Evolutionary conservation across 441 rosid genomes (phyloP), one percentile per base, ranked within the genome.

Genomic region (Heliophila coronopifolia): DNA sequence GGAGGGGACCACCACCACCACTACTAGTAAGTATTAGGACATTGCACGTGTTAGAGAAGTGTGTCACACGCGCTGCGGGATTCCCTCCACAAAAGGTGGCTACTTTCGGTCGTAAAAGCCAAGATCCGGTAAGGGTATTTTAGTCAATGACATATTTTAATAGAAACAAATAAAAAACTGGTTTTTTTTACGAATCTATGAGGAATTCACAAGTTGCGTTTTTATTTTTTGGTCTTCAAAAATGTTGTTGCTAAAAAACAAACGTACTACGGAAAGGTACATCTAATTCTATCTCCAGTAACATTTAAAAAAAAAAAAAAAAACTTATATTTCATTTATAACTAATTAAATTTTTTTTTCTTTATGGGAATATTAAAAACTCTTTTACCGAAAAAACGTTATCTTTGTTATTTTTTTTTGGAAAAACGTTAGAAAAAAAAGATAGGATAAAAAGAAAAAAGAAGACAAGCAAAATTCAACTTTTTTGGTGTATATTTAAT

Each of bases 251-350:
- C n/a, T n/a, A 20, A 5, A 53, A 28, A 20, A 5, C 44, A 27
- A 34, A 31, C 11, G 58, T 56, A 64, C 58, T 50, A 64, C 68
- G 68, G 68, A 64, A 64, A 64, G 68, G 68, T 64, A 64, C 68
- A 42, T 50, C 52, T 34, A 54, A 33, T 17, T 34, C n/a, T 24
- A 48, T n/a, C 50, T 33, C 12, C 18, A 51, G 1, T 6, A 46
- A 39, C 3, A 28, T n/a, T 51, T 18, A n/a, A 39, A 25, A 16
- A 12, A 17, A 13, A 38, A 10, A 20, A 16, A 31, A n/a, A n/a
- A n/a, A n/a, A n/a, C 7, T 18, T 1, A 7, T 18, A 43, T 4
- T n/a, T n/a, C n/a, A 24, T 36, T 45, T 43, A 14, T 20, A 36
- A 14, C 8, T 5, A 43, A 27, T 28, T 4, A 37, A 53, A 53